Evolutionary conservation across 2,329 filamentous ascomycete genomes (phyloP), one percentile per base, ranked within the genome.

Genomic region (Aspergillus latus): DNA sequence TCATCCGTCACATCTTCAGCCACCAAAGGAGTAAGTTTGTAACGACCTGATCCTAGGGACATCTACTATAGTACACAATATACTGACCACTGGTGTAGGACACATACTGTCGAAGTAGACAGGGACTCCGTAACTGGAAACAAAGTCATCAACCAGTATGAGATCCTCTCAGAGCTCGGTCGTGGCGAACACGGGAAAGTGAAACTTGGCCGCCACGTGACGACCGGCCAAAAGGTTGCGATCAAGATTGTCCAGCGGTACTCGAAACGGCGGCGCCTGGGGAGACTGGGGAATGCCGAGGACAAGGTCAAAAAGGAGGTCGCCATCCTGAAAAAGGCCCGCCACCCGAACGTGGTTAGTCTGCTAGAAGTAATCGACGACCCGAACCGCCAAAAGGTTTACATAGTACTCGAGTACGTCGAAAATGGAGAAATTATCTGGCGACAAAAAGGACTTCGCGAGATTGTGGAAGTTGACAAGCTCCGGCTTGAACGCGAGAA

Each of bases 161-260:
- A 97, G 74, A 90, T 99, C 66, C 88, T 97, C 62, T 90, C 96
- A 72, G 94, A 99, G 75, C 90, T 99, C 52, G 94, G 94, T 54
- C 88, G 94, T 58, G 94, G 94, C 49, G 90, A 96, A 67, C 94
- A 99, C 72, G 94, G 94, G 68, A 99, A 97, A 78, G 94, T 99
- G 69, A 99, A 99, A 76, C 82, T 97, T 47, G 94, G 92, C 47
- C 85, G 91, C 52, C 92, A 95, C 70, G 79, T 91, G 45, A 80
- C 87, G 54, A 92, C 84, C 1, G 83, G 83, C 59, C 87, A 90
- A 52, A 88, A 88, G 69, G 93, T 99, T 3, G 94, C 94, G 55
- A 97, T 99, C 82, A 99, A 99, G 78, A 99, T 99, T 66, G 96
- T 99, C 46, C 91, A 96, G 56, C 87, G 94, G 37, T 96, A 94